phyloP scores from a whole-genome alignment of 2,329 filamentous ascomycete genomes.

The Penicillium sp. region DNA sequence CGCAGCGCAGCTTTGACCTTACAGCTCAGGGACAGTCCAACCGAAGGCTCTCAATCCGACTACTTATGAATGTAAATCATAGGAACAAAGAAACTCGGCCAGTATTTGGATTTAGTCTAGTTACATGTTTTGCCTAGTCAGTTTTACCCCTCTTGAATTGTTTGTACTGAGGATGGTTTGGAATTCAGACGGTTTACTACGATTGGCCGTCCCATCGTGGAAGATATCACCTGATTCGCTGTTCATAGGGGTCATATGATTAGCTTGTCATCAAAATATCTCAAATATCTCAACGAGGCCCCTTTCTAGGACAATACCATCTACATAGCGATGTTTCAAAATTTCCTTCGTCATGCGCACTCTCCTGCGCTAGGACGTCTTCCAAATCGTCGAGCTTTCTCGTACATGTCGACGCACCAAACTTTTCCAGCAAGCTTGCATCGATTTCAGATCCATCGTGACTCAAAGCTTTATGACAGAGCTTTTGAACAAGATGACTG shows the following conservation, averaged over 20 bases:
- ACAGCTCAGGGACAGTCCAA: background rate
- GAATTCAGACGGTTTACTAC: no score
- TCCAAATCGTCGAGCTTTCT: constrained; percentile 9
- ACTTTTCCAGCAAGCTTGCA: constrained; percentile 8
- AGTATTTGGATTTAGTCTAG: background rate
- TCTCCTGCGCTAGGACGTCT: background rate
- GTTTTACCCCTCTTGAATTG: no score
- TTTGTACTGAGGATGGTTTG: no score
- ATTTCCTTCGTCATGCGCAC: constrained; percentile 3
- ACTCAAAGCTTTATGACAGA: constrained; percentile 8
- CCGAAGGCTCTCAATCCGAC: background rate
- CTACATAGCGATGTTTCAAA: constrained; percentile 3
- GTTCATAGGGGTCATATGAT: background rate
- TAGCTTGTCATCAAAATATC: background rate
- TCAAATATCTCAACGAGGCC: background rate
- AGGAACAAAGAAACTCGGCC: no score
- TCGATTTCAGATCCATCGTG: constrained; percentile 9
- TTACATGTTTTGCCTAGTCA: background rate
- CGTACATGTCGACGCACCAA: constrained; percentile 5
- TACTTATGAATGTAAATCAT: constrained; percentile 1
- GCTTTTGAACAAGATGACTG: constrained; percentile 6
- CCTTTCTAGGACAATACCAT: no score
- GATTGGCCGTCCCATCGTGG: no score
- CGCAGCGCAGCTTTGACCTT: background rate
- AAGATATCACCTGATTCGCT: no score